A percentile compares a stretch with the other conserved stretches of the same genome.
phyloP scores from a whole-genome alignment of 2,329 filamentous ascomycete genomes.

The Diaporthe australafricana region DNA sequence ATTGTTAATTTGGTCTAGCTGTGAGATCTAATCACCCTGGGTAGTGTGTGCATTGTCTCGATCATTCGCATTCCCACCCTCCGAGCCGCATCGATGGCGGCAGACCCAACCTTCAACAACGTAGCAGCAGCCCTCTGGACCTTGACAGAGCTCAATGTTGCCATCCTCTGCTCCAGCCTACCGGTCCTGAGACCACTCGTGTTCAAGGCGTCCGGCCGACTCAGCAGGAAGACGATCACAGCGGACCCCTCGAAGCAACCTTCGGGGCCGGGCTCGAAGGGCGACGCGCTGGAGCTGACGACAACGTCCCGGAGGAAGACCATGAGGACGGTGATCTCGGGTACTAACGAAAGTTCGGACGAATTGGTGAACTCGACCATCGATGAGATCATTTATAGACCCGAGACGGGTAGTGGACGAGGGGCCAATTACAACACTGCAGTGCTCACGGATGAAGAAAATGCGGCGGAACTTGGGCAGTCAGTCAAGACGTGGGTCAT shows the following conservation, averaged over 20 bases:
- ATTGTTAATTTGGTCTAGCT: too few species aligned
- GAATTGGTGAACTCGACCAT: slow-evolving; percentile 9
- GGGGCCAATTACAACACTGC: background rate
- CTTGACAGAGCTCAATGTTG: slow-evolving; percentile 46
- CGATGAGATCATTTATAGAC: slow-evolving; percentile 3
- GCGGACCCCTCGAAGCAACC: background rate
- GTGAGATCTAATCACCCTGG: background rate
- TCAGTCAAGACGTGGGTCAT: background rate
- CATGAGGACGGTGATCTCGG: background rate
- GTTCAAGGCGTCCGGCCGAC: slow-evolving; percentile 11
- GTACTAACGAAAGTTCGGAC: slow-evolving; percentile 3
- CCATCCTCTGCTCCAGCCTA: slow-evolving; percentile 46
- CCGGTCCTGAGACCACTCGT: slow-evolving; percentile 46
- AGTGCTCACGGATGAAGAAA: background rate
- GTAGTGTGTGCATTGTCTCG: slow-evolving; percentile 48
- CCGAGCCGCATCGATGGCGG: slow-evolving; percentile 41
- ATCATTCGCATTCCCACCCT: slow-evolving; percentile 48
- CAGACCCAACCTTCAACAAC: slow-evolving; percentile 48
- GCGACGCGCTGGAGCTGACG: slow-evolving; percentile 1
- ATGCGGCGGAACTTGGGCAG: slow-evolving; percentile 5
- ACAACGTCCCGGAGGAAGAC: background rate
- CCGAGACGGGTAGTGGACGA: background rate
- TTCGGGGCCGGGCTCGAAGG: background rate
- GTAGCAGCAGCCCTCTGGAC: slow-evolving; percentile 48
- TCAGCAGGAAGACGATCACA: slow-evolving; percentile 11